These are phyloP conservation scores for Phytophthora pluvialis DNA, from an alignment of 352 stramenopile genomes.

Conservation along the genomic window DNA sequence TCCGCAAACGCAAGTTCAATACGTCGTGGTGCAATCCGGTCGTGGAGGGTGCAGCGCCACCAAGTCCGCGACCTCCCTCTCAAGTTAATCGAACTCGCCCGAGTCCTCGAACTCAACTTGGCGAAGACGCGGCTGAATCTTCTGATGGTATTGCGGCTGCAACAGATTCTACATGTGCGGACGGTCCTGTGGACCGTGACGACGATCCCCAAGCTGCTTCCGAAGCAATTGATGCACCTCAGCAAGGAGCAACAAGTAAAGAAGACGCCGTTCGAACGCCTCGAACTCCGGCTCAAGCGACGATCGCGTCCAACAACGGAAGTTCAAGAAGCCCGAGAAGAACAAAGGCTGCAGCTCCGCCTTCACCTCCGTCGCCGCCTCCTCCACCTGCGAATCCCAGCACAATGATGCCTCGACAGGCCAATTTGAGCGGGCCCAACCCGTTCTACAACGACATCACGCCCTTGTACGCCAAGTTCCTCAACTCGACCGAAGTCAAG, in stretches of 20 bases:
- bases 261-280: conserved; percentile 27
- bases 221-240: background rate
- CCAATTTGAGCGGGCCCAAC: conserved; percentile 41
- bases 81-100: background rate
- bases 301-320: conserved; percentile 8
- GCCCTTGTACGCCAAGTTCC: conserved; percentile 75
- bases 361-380: background rate
- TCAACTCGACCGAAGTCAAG: conserved; percentile 73
- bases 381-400: background rate
- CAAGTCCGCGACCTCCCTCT: conserved; percentile 14
- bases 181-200: background rate
- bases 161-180: background rate
- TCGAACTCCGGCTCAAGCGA: conserved; percentile 5
- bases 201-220: background rate
- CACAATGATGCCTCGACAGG: conserved; percentile 17
- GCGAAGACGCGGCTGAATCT: background rate
- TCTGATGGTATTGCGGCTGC: background rate
- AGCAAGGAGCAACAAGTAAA: conserved; percentile 10
- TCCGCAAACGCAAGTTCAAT: conserved; percentile 63
- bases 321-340: conserved; percentile 6
- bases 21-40: conserved; percentile 86
- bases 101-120: conserved; percentile 11
- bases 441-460: conserved; percentile 81
- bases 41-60: conserved; percentile 9
- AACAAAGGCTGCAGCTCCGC: background rate